Percentiles rank a stretch among this genome's conserved stretches.
Evolutionary conservation across 2,329 filamentous ascomycete species (phyloP).

Genomic region (Neofusicoccum cordaticola): DNA sequence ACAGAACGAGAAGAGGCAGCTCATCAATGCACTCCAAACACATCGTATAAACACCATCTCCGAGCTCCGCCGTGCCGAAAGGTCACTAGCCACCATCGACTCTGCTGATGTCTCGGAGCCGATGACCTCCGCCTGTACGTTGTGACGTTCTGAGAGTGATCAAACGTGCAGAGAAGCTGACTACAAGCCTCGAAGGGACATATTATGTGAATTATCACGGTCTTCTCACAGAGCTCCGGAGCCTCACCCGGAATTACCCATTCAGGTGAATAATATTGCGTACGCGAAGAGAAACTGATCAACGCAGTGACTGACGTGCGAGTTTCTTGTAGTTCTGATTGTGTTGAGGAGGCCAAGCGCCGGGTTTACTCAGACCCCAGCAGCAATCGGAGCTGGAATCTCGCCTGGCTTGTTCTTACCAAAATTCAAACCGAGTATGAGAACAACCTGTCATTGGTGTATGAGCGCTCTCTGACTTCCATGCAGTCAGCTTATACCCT

Average conservation of each 20-base stretch:
- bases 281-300: no score
- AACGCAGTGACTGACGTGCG: background rate
- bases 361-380: conserved; percentile 63
- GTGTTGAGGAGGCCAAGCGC: conserved; percentile 63
- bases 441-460: background rate
- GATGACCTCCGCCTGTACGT: conserved; percentile 65
- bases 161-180: background rate
- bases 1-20: conserved; percentile 50
- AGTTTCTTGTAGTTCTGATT: conserved; percentile 47
- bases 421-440: conserved; percentile 66
- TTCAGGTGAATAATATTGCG: conserved; percentile 42
- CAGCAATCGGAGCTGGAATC: conserved; percentile 71
- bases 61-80: conserved; percentile 69
- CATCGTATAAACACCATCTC: conserved; percentile 72
- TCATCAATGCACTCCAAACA: conserved; percentile 62
- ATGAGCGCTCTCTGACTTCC: conserved; percentile 17
- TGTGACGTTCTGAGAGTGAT: background rate
- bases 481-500: conserved; percentile 56
- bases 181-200: conserved; percentile 36
- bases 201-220: conserved; percentile 71
- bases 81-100: conserved; percentile 58
- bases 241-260: conserved; percentile 65
- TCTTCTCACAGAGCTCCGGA: conserved; percentile 66
- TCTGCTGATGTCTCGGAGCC: conserved; percentile 60
- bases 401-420: conserved; percentile 67